Percentiles rank a stretch among this genome's conserved stretches.
These are phyloP conservation scores for Eustoma russellianum DNA, from an alignment of 257 asterid genomes.

Conservation along the genomic window DNA sequence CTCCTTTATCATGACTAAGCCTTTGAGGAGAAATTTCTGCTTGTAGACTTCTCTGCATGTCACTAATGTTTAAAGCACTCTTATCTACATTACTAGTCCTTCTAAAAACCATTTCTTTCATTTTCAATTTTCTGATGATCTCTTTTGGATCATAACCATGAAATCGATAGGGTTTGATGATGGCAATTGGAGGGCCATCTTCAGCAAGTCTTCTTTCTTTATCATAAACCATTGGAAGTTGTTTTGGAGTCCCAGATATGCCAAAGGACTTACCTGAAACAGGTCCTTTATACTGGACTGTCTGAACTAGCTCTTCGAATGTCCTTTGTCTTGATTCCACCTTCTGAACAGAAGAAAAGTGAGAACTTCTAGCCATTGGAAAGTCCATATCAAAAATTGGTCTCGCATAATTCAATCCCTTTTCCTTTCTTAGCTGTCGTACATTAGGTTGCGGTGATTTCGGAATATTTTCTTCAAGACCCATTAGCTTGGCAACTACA, in stretches of 20 bases:
- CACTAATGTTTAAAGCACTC: slow-evolving; percentile 14
- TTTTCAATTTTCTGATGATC: slow-evolving; percentile 16
- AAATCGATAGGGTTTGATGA: slow-evolving; percentile 38
- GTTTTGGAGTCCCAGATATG: slow-evolving; percentile 9
- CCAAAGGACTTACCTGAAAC: slow-evolving; percentile 20
- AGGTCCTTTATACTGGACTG: slow-evolving; percentile 53
- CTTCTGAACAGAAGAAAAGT: slow-evolving; percentile 20
- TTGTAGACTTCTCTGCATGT: slow-evolving; percentile 6
- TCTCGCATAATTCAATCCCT: slow-evolving; percentile 16
- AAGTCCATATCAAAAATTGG: slow-evolving; percentile 41
- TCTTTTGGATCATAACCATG: background rate
- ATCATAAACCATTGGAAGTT: slow-evolving; percentile 12
- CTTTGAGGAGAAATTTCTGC: slow-evolving; percentile 17
- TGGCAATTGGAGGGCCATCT: slow-evolving; percentile 43
- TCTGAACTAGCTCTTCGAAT: slow-evolving; percentile 44
- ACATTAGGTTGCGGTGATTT: slow-evolving; percentile 8
- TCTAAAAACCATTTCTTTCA: slow-evolving; percentile 20
- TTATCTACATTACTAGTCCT: slow-evolving; percentile 3
- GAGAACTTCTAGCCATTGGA: slow-evolving; percentile 44
- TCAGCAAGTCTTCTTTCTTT: slow-evolving; percentile 14
- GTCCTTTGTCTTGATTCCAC: slow-evolving; percentile 26
- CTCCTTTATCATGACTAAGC: slow-evolving; percentile 13
- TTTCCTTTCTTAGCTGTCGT: slow-evolving; percentile 11
- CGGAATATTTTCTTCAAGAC: slow-evolving; percentile 42
- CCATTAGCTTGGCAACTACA: slow-evolving; percentile 76